Evolutionary conservation across 2,329 filamentous ascomycete species (phyloP), one percentile per base, ranked within the genome.

Genomic region (Stenocarpella maydis): DNA sequence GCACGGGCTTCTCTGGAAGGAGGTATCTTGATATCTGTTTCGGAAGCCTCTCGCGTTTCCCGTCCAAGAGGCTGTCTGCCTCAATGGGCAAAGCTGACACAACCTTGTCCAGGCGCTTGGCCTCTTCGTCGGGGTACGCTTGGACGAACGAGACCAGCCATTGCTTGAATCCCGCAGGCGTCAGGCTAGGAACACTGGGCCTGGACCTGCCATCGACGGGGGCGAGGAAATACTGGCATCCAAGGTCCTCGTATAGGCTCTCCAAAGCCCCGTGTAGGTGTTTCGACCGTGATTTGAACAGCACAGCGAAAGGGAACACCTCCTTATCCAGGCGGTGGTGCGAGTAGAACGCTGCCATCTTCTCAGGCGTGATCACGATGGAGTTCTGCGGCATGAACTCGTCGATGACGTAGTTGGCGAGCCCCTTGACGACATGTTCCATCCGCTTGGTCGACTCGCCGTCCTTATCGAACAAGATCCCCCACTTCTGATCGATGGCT

Each of bases 121-220:
- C 91, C 78, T 97, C 94, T 55, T 88, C 85, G 49, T 94, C 90
- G 0, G 94, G 94, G 72, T 94, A 90, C 1, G 93, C 92, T 72
- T 89, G 87, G 45, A 95, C 91, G 77, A 93, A 87, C 47, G 88
- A 83, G 1, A 88, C 90, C 82, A 92, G 89, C 90, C 93, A 97
- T 65, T 84, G 83, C 63, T 87, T 85, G 75, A 93, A 93, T 2
- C 91, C 91, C n/a, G 82, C 77, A 0, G 89, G 87, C 0, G 91
- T 93, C 28, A 94, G 80, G 1, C 86, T 88, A 0, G 91, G 91
- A 31, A 91, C 83, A 47, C 83, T 83, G 4, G 91, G 90, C 58
- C 83, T 81, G 39, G 86, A 82, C 24, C 82, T 81, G 2, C 83
- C 75, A 41, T 83, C 80, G 39, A 83, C 78, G 74, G 91, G 90